A percentile compares a stretch with the other conserved stretches of the same genome.
Evolutionary conservation across 2,329 filamentous ascomycete genomes (phyloP).

Genomic region (Xylariales sp.): DNA sequence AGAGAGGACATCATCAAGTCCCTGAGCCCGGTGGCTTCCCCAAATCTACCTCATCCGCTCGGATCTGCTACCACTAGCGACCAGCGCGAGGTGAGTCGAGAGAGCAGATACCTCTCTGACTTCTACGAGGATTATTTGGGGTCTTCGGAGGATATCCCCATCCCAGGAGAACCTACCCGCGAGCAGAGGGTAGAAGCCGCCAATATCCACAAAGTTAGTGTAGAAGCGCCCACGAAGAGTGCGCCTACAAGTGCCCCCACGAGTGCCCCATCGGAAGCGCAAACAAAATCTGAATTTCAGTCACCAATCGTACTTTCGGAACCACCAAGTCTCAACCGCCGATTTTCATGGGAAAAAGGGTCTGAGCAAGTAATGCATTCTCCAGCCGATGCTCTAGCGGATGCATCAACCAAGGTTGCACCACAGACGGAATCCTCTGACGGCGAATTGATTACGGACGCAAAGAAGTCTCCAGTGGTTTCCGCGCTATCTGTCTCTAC

Average conservation of each 20-base stretch:
- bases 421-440: neutral
- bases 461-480: neutral
- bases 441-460: neutral
- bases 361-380: conserved; percentile 17
- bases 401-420: too few relatives aligned
- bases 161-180: too few relatives aligned
- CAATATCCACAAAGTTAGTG: too few relatives aligned
- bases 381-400: conserved; percentile 7
- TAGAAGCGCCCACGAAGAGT: too few relatives aligned
- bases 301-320: too few relatives aligned
- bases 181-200: too few relatives aligned
- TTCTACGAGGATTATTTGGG: conserved; percentile 68
- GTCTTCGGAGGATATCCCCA: conserved; percentile 41
- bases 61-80: conserved; percentile 5
- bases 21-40: conserved; percentile 46
- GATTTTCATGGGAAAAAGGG: conserved; percentile 40
- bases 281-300: too few relatives aligned
- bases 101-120: conserved; percentile 60
- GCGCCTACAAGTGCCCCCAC: too few relatives aligned
- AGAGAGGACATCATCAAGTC: conserved; percentile 72
- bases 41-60: conserved; percentile 11
- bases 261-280: too few relatives aligned
- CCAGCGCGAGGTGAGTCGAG: conserved; percentile 28
- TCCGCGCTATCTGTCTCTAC: neutral
- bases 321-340: too few relatives aligned